phyloP scores from a whole-genome alignment of 441 rosid species.

The Pelargonium myrrhifolium region DNA sequence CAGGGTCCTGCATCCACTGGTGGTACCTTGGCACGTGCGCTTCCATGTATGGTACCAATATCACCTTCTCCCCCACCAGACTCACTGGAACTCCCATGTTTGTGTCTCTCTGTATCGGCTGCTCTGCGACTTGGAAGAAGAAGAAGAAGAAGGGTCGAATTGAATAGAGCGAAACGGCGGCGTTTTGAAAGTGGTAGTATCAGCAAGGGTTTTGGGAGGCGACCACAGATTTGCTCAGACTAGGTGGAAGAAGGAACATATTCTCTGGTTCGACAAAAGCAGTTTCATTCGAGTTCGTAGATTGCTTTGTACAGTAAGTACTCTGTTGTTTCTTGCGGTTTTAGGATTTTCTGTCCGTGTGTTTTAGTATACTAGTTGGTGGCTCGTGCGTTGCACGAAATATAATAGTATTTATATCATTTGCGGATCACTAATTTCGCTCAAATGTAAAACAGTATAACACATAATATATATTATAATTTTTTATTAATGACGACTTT shows the following conservation, averaged over 20 bases:
- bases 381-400: no score
- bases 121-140: no score
- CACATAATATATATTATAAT: no score
- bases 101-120: not conserved
- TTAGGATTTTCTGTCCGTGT: no score
- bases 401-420: no score
- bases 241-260: not conserved
- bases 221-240: not conserved
- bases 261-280: not conserved
- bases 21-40: slow-evolving; percentile 80
- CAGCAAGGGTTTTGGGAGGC: not conserved
- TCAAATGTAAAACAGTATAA: no score
- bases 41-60: slow-evolving; percentile 70
- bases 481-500: no score
- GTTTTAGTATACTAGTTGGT: no score
- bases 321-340: no score
- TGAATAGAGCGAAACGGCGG: not conserved
- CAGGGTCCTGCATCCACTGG: slow-evolving; percentile 81
- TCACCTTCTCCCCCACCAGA: slow-evolving; percentile 65
- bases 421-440: no score
- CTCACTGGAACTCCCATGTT: slow-evolving; percentile 40
- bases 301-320: no score
- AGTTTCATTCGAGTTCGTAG: not conserved
- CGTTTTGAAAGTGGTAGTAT: not conserved
- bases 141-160: no score